These are phyloP conservation scores for Camellia lanceoleosa DNA, from an alignment of 148 eudicot genomes.

Conservation along the genomic window DNA sequence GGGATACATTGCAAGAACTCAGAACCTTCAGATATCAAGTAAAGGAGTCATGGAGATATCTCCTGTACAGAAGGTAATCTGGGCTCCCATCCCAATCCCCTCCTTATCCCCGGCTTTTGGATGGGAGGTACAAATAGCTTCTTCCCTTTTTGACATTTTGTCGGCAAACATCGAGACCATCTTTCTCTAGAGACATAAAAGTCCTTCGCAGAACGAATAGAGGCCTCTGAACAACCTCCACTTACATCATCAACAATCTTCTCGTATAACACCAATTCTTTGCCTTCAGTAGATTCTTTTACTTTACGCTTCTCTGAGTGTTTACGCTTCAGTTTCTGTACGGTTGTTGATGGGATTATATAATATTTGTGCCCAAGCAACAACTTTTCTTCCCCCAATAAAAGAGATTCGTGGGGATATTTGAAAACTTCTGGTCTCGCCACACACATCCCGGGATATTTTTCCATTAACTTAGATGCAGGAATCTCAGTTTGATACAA, in stretches of 20 bases:
- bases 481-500: conserved; percentile 24
- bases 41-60: conserved; percentile 30
- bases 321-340: conserved; percentile 33
- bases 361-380: conserved; percentile 38
- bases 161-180: background rate
- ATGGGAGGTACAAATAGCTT: conserved; percentile 31
- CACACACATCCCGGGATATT: conserved; percentile 42
- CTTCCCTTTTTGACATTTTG: conserved; percentile 23
- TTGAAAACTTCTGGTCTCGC: conserved; percentile 39
- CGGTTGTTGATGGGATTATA: conserved; percentile 28
- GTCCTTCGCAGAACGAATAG: conserved; percentile 34
- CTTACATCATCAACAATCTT: conserved; percentile 10
- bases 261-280: conserved; percentile 1
- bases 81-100: conserved; percentile 38
- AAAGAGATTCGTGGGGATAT: conserved; percentile 34
- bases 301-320: conserved; percentile 4
- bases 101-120: conserved; percentile 20
- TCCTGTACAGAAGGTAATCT: conserved; percentile 40
- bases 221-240: conserved; percentile 22
- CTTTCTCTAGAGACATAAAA: conserved; percentile 26
- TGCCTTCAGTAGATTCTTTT: background rate
- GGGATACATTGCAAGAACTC: background rate
- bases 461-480: conserved; percentile 30
- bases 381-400: conserved; percentile 31
- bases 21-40: background rate